These are phyloP conservation scores for Sporothrix pseudoabietina DNA, from an alignment of 2,329 filamentous ascomycete species.

Conservation along the genomic window DNA sequence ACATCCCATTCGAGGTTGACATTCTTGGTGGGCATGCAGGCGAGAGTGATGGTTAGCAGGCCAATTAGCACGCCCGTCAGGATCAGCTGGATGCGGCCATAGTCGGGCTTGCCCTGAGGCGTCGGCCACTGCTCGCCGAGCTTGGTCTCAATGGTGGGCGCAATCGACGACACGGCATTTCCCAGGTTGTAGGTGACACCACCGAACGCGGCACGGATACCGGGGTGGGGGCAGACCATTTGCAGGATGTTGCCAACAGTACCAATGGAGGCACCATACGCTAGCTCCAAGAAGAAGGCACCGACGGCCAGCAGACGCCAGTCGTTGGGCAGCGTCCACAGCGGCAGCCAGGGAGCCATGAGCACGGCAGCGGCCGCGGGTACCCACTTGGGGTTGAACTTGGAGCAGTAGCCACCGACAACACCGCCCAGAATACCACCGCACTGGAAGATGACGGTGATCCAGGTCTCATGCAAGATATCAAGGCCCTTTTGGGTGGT, in stretches of 20 bases:
- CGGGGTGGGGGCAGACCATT: conserved; percentile 70
- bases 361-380: conserved; percentile 55
- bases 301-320: conserved; percentile 65
- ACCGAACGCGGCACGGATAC: conserved; percentile 70
- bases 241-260: conserved; percentile 72
- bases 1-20: conserved; percentile 25
- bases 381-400: conserved; percentile 63
- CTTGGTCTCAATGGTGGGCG: conserved; percentile 36
- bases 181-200: conserved; percentile 74
- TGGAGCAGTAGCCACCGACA: conserved; percentile 64
- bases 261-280: conserved; percentile 67
- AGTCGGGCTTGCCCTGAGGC: conserved; percentile 20
- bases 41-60: conserved; percentile 4
- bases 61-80: conserved; percentile 18
- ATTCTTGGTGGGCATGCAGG: conserved; percentile 26
- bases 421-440: conserved; percentile 70
- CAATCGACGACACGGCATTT: conserved; percentile 72
- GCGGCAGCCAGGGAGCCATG: conserved; percentile 57
- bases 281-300: conserved; percentile 78
- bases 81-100: conserved; percentile 23
- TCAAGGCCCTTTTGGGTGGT: conserved; percentile 28
- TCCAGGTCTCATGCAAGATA: conserved; percentile 47
- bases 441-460: conserved; percentile 71
- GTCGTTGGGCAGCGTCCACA: conserved; percentile 79
- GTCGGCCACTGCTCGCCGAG: conserved; percentile 23